phyloP scores from a whole-genome alignment of 2,329 filamentous ascomycete species.

The Cercospora zeina region DNA sequence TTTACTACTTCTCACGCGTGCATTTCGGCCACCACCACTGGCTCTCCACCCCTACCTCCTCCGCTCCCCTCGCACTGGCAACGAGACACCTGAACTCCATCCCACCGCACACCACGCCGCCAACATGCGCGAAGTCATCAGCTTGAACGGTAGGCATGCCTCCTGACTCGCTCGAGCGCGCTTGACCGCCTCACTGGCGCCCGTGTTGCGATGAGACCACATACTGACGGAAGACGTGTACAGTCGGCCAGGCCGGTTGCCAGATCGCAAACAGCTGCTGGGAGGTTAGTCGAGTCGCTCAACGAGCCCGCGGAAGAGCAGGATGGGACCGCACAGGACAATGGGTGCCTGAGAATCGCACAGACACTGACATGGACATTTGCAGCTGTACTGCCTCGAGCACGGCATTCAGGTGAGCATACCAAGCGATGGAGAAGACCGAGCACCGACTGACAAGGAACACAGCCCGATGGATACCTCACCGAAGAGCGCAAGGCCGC shows the following conservation, averaged over 20 bases:
- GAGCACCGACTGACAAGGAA: constrained; percentile 27
- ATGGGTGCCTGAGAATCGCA: constrained; percentile 37
- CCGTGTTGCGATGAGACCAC: constrained; percentile 20
- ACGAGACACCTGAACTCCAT: constrained; percentile 27
- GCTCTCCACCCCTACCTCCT: constrained; percentile 17
- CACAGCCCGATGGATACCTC: constrained; percentile 94
- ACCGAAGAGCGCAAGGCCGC: constrained; percentile 95
- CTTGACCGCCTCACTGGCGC: constrained; percentile 45
- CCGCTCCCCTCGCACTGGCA: constrained; percentile 18
- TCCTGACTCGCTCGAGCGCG: constrained; percentile 38
- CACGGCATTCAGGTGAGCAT: constrained; percentile 92
- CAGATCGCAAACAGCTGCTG: constrained; percentile 99
- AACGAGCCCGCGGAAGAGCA: constrained; percentile 25
- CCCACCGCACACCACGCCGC: constrained; percentile 27
- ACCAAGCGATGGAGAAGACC: constrained; percentile 9
- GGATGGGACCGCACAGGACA: constrained; percentile 20
- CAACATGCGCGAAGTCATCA: constrained; percentile 99
- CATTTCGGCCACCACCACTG: constrained; percentile 9
- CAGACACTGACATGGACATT: constrained; percentile 41
- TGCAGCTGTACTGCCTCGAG: constrained; percentile 97
- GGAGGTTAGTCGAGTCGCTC: constrained; percentile 73
- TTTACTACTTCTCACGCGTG: constrained; percentile 13
- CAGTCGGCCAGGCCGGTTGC: constrained; percentile 99
- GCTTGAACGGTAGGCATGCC: constrained; percentile 80
- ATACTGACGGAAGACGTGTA: constrained; percentile 57